Evolutionary conservation across 1,284 basidiomycete species (phyloP).

Genomic region (Ustilago sp.): DNA sequence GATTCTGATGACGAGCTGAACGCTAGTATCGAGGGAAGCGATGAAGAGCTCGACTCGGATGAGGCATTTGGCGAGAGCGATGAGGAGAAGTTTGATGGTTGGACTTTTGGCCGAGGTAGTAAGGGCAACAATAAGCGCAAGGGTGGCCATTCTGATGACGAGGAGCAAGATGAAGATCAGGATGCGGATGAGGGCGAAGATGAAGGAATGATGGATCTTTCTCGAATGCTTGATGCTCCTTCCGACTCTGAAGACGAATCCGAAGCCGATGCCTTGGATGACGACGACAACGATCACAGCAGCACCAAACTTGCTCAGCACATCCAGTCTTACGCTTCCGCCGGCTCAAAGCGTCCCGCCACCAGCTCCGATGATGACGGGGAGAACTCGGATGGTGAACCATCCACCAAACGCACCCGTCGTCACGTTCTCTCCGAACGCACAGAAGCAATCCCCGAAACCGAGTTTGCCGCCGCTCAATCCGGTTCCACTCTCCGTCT

Average conservation of each 20-base stretch:
- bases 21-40: slow-evolving; percentile 53
- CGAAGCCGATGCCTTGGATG: slow-evolving; percentile 19
- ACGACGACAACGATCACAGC: slow-evolving; percentile 37
- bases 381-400: slow-evolving; percentile 26
- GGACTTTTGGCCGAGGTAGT: slow-evolving; percentile 35
- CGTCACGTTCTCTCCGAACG: slow-evolving; percentile 76
- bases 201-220: slow-evolving; percentile 62
- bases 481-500: slow-evolving; percentile 68
- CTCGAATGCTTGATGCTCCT: slow-evolving; percentile 61
- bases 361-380: slow-evolving; percentile 17
- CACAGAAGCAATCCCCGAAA: slow-evolving; percentile 81
- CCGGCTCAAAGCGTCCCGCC: slow-evolving; percentile 30
- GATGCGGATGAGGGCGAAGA: slow-evolving; percentile 57
- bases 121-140: slow-evolving; percentile 21
- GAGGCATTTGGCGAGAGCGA: slow-evolving; percentile 68
- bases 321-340: slow-evolving; percentile 39
- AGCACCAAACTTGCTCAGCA: slow-evolving; percentile 41
- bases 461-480: slow-evolving; percentile 67
- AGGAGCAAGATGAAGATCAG: slow-evolving; percentile 29
- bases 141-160: slow-evolving; percentile 7
- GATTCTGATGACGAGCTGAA: slow-evolving; percentile 58
- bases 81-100: slow-evolving; percentile 60
- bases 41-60: slow-evolving; percentile 68
- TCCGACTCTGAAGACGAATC: slow-evolving; percentile 35
- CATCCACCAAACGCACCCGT: slow-evolving; percentile 72